These are phyloP conservation scores for Baudoinia panamericana DNA, from an alignment of 495 filamentous ascomycete species.

Conservation along the genomic window DNA sequence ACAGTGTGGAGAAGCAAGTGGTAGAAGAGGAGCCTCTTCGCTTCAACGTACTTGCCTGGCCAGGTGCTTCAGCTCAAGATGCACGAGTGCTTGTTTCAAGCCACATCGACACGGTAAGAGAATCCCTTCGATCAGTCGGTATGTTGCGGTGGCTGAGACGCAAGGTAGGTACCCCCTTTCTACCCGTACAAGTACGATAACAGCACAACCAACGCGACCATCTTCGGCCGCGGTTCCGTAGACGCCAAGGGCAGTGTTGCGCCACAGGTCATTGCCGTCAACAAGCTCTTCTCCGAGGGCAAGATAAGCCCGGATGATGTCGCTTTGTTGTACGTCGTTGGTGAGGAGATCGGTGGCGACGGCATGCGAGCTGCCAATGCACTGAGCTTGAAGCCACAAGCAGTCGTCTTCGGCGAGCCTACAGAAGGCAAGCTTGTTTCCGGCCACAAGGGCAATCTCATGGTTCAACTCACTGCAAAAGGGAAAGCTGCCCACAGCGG, in stretches of 20 bases:
- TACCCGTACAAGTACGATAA: conserved; percentile 44
- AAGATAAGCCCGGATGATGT: conserved; percentile 35
- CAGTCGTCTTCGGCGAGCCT: conserved; percentile 83
- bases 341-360: conserved; percentile 67
- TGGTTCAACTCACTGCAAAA: conserved; percentile 47
- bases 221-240: conserved; percentile 69
- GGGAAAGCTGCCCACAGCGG: conserved; percentile 80
- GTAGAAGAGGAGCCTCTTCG: conserved; percentile 28
- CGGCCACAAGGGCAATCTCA: conserved; percentile 76
- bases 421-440: conserved; percentile 75
- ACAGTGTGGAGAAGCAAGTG: conserved; percentile 52
- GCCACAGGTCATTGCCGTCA: conserved; percentile 53
- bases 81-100: conserved; percentile 60
- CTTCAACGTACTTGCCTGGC: conserved; percentile 73
- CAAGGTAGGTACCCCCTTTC: conserved; percentile 45
- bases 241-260: conserved; percentile 88
- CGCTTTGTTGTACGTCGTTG: conserved; percentile 77
- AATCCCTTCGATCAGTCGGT: no score
- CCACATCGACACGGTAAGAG: conserved; percentile 50
- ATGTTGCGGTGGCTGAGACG: not conserved
- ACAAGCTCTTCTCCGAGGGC: conserved; percentile 39
- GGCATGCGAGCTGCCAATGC: conserved; percentile 65
- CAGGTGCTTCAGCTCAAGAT: conserved; percentile 35
- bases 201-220: conserved; percentile 33
- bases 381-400: conserved; percentile 39